Evolutionary conservation across 108 stramenopile species (phyloP).

Genomic region (Cyclotella baltica): DNA sequence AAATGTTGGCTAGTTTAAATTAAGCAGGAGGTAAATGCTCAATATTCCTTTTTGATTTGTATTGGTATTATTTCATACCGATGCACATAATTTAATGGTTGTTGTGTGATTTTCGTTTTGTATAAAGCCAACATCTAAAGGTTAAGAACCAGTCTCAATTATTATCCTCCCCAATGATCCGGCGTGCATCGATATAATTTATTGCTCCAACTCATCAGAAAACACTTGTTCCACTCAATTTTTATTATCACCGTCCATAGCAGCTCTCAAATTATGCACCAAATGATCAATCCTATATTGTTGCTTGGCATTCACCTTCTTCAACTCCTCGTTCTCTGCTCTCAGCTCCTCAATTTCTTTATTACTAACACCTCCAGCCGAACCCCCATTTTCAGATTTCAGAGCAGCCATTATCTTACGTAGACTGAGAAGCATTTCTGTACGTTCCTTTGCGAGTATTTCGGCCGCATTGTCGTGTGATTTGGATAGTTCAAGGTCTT

Average conservation of each 20-base stretch:
- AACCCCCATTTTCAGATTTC: conserved; percentile 24
- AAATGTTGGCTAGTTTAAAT: conserved; percentile 20
- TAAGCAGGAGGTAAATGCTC: too few species aligned
- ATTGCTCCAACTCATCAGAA: too few species aligned
- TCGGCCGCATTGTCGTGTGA: conserved; percentile 38
- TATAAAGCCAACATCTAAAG: too few species aligned
- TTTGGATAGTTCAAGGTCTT: conserved; percentile 51
- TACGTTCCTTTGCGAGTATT: conserved; percentile 41
- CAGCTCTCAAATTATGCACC: conserved; percentile 46
- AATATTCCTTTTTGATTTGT: too few species aligned
- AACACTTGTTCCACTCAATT: too few species aligned
- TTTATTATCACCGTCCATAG: conserved; percentile 12
- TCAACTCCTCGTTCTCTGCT: conserved; percentile 52
- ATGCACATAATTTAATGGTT: too few species aligned
- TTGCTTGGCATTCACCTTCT: conserved; percentile 56
- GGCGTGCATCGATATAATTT: too few species aligned
- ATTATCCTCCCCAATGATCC: not conserved
- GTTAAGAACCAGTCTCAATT: too few species aligned
- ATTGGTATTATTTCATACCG: too few species aligned
- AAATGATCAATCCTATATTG: conserved; percentile 52
- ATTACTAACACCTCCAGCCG: conserved; percentile 30
- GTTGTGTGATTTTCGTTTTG: too few species aligned
- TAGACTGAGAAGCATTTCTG: conserved; percentile 47
- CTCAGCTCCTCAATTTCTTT: conserved; percentile 45
- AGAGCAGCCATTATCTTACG: conserved; percentile 42